Evolutionary conservation across 805 yeast species (phyloP).

Genomic region (Schizosaccharomyces cryophilus): DNA sequence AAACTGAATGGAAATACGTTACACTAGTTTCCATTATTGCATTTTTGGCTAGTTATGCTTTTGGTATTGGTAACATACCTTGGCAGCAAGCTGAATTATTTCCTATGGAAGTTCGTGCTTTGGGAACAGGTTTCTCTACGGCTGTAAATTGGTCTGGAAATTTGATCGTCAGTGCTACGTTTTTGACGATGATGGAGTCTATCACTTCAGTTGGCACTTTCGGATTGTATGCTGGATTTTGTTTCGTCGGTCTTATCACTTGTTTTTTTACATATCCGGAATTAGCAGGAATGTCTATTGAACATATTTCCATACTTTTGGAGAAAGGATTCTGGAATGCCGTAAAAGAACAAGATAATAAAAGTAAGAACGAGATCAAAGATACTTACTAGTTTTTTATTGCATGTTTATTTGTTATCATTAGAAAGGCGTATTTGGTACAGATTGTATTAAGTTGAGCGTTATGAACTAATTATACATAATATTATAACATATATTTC

Average conservation of each 20-base stretch:
- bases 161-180: slow-evolving; percentile 52
- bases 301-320: slow-evolving; percentile 78
- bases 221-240: slow-evolving; percentile 32
- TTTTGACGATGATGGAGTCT: background rate
- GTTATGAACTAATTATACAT: no score
- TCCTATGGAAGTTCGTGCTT: slow-evolving; percentile 64
- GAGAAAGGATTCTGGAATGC: slow-evolving; percentile 12
- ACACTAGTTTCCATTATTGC: slow-evolving; percentile 62
- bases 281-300: slow-evolving; percentile 67
- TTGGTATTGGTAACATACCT: slow-evolving; percentile 90
- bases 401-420: no score
- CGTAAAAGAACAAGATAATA: background rate
- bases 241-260: slow-evolving; percentile 24
- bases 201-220: slow-evolving; percentile 31
- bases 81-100: slow-evolving; percentile 93
- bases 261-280: slow-evolving; percentile 51
- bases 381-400: no score
- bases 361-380: background rate
- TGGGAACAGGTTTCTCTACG: slow-evolving; percentile 74
- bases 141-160: slow-evolving; percentile 87
- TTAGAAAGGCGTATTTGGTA: no score
- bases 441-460: no score
- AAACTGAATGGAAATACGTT: slow-evolving; percentile 55
- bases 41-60: slow-evolving; percentile 68
- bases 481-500: no score